Evolutionary conservation across 805 yeast species (phyloP), one percentile per base, ranked within the genome.

Genomic region (Sporopachydermia lactativora): DNA sequence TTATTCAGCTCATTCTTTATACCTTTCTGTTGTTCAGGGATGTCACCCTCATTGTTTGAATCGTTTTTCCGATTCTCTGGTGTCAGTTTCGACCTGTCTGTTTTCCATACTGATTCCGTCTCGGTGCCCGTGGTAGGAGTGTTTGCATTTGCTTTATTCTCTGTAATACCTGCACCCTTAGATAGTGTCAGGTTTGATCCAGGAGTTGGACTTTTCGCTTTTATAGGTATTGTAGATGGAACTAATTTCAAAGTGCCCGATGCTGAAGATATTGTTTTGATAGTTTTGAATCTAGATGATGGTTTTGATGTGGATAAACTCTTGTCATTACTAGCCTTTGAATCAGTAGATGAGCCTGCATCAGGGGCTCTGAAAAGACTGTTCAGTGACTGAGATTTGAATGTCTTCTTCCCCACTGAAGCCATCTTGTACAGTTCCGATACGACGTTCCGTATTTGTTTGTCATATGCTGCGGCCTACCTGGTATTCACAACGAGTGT

Each of bases 341-440:
- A 24, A 24, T 24, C 31, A 24, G 8, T 24, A 8, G 31, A 24
- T 24, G 13, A 8, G n/a, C n/a, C n/a, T 8, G 31, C 8, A n/a
- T 24, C 31, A 24, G 31, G 31, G 31, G 31, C n/a, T 14, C 48
- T 40, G 43, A 61, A 60, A 37, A 60, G 45, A 19, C 52, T 45
- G 45, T 58, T 61, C 17, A 61, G 53, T 18, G 55, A 53, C 46
- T 59, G 62, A 8, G 63, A 53, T 46, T 59, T 59, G 52, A 58
- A 61, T 35, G 54, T 45, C 45, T 53, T 58, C 38, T 53, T 55
- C 13, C 31, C 31, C 8, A 24, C 31, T 8, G 31, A 24, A 8
- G 31, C 8, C 31, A 24, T 24, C 8, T 8, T n/a, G n/a, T n/a
- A n/a, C n/a, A n/a, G n/a, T n/a, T n/a, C n/a, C n/a, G n/a, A n/a